These are phyloP conservation scores for Xylaria scruposa DNA, from an alignment of 495 filamentous ascomycete genomes.

Conservation along the genomic window DNA sequence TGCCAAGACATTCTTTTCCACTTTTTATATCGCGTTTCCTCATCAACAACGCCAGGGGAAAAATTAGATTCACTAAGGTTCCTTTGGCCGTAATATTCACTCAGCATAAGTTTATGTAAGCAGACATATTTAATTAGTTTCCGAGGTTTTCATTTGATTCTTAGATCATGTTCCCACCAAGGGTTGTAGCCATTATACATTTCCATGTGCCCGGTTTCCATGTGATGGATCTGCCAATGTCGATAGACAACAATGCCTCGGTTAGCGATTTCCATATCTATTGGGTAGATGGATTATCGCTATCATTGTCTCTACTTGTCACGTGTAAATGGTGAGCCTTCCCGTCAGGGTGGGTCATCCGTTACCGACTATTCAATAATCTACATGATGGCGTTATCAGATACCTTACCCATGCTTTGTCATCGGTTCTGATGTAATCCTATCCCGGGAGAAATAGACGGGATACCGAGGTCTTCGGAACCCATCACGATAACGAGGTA, in stretches of 20 bases:
- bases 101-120: not conserved
- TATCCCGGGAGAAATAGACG: not conserved
- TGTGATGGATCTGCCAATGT: not conserved
- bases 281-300: not conserved
- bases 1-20: constrained; percentile 17
- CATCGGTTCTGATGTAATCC: not conserved
- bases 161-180: not conserved
- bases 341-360: not conserved
- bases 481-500: not conserved
- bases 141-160: not conserved
- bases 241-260: not conserved
- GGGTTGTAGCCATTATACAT: not conserved
- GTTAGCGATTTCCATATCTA: not conserved
- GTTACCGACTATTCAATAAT: not conserved
- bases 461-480: not conserved
- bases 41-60: constrained; percentile 12
- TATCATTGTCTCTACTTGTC: not conserved
- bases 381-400: not conserved
- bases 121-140: not conserved
- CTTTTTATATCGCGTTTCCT: constrained; percentile 14
- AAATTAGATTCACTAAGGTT: constrained; percentile 3
- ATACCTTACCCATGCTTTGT: not conserved
- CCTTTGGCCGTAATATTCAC: not conserved
- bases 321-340: constrained; percentile 7
- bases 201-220: not conserved